Percentiles rank a stretch among this genome's conserved stretches.
Evolutionary conservation across 2,329 filamentous ascomycete species (phyloP).

Genomic region (Pyricularia pennisetigena): DNA sequence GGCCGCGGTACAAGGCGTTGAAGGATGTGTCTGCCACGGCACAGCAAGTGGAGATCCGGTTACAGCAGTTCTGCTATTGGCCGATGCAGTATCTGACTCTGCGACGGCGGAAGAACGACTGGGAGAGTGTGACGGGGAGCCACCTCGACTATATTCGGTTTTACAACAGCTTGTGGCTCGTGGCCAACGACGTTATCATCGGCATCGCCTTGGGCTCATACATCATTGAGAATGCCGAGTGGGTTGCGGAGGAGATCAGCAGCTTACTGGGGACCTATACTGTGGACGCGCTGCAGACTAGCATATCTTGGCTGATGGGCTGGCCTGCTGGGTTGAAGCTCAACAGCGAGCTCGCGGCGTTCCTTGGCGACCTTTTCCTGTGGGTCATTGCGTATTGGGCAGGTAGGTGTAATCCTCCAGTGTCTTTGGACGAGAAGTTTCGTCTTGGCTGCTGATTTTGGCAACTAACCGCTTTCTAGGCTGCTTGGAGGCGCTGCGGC

Average conservation of each 20-base stretch:
- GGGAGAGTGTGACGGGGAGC: slow-evolving; percentile 90
- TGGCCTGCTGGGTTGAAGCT: slow-evolving; percentile 93
- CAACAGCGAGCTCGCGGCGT: slow-evolving; percentile 87
- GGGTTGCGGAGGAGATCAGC: slow-evolving; percentile 74
- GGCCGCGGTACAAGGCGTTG: slow-evolving; percentile 70
- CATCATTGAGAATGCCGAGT: slow-evolving; percentile 87
- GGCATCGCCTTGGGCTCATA: slow-evolving; percentile 94
- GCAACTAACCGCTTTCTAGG: slow-evolving; percentile 27
- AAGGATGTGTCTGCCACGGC: slow-evolving; percentile 96
- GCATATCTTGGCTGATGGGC: slow-evolving; percentile 92
- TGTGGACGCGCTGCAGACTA: slow-evolving; percentile 75
- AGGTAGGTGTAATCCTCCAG: slow-evolving; percentile 39
- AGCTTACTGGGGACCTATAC: slow-evolving; percentile 70
- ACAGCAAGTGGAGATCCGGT: slow-evolving; percentile 91
- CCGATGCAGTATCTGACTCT: slow-evolving; percentile 92
- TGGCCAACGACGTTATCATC: slow-evolving; percentile 97
- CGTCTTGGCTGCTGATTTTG: not conserved
- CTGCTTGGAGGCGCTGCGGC: slow-evolving; percentile 68
- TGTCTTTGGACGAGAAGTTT: not conserved
- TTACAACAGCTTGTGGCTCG: slow-evolving; percentile 97
- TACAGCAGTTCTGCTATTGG: slow-evolving; percentile 99
- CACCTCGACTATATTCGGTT: slow-evolving; percentile 98
- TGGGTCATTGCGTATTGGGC: slow-evolving; percentile 99
- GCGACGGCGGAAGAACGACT: slow-evolving; percentile 80
- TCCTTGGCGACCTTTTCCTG: slow-evolving; percentile 87